phyloP scores from a whole-genome alignment of 2,329 filamentous ascomycete species.

The Chalaropsis ovoidea region DNA sequence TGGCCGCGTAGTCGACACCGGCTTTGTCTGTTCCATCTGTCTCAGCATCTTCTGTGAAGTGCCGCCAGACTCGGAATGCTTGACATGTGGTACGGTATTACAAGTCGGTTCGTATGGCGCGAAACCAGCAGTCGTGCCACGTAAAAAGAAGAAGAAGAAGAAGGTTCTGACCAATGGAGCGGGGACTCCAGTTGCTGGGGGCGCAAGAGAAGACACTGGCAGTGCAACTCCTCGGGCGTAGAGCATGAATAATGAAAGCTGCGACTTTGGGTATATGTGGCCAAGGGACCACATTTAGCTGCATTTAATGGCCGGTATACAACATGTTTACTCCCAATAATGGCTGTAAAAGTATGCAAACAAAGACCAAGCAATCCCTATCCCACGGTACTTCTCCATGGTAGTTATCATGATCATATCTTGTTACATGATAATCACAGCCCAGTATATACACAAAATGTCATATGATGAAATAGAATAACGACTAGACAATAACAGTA shows the following conservation, averaged over 20 bases:
- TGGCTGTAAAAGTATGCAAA: no score
- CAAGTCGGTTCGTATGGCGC: constrained; percentile 65
- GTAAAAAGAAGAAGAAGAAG: constrained; percentile 69
- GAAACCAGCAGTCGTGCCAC: constrained; percentile 63
- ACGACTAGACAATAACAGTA: constrained; percentile 11
- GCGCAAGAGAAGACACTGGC: constrained; percentile 45
- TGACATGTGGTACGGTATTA: constrained; percentile 73
- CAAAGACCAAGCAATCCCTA: no score
- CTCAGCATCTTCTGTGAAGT: constrained; percentile 80
- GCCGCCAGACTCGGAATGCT: constrained; percentile 54
- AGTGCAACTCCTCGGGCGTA: constrained; percentile 49
- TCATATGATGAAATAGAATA: neutral
- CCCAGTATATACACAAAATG: constrained; percentile 3
- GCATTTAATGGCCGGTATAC: neutral
- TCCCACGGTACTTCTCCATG: neutral
- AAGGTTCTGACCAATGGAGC: constrained; percentile 39
- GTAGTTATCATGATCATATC: neutral
- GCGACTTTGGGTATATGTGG: neutral
- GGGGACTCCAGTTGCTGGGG: constrained; percentile 31
- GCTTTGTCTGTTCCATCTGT: constrained; percentile 93
- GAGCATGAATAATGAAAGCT: neutral
- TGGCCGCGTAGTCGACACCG: constrained; percentile 76
- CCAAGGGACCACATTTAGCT: neutral
- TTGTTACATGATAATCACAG: neutral
- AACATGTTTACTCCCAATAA: no score